Conservation (phyloP, 768 basidiomycete species). For the Neoboletus subvelutipes region DNA sequence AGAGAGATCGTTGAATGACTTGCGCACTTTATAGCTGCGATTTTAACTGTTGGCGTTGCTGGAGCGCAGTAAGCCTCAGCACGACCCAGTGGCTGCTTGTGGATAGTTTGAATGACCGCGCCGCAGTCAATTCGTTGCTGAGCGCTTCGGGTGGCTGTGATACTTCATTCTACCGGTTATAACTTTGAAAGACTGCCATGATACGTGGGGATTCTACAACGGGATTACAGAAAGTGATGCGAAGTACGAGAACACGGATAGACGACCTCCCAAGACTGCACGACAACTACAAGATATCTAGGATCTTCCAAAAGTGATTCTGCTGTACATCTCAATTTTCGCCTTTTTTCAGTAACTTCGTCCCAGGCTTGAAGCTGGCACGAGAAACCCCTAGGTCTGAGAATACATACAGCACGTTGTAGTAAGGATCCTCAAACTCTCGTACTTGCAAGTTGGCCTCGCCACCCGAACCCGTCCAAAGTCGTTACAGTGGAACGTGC, state of each 20-base stretch:
- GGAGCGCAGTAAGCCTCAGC: slow-evolving; percentile 1
- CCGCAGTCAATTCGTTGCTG: neutral
- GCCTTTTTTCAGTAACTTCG: slow-evolving; percentile 53
- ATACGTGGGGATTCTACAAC: neutral
- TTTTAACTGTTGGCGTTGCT: neutral
- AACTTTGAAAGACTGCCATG: neutral
- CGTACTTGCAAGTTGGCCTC: slow-evolving; percentile 49
- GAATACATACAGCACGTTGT: no score
- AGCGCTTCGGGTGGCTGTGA: slow-evolving; percentile 5
- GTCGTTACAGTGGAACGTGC: no score
- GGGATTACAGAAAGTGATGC: neutral
- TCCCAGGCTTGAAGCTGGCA: no score
- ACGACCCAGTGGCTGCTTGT: neutral
- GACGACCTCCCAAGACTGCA: neutral
- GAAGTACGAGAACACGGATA: neutral
- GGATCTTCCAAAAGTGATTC: neutral
- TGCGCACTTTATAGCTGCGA: neutral
- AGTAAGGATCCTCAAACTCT: slow-evolving; percentile 61
- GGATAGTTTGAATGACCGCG: neutral
- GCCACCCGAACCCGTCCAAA: neutral
- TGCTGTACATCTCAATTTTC: neutral
- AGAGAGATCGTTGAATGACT: neutral
- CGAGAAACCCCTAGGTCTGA: slow-evolving; percentile 48
- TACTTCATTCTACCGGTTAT: neutral
- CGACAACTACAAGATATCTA: neutral